These are phyloP conservation scores for Ganoderma boninense DNA, from an alignment of 1,284 basidiomycete species.

Conservation along the genomic window DNA sequence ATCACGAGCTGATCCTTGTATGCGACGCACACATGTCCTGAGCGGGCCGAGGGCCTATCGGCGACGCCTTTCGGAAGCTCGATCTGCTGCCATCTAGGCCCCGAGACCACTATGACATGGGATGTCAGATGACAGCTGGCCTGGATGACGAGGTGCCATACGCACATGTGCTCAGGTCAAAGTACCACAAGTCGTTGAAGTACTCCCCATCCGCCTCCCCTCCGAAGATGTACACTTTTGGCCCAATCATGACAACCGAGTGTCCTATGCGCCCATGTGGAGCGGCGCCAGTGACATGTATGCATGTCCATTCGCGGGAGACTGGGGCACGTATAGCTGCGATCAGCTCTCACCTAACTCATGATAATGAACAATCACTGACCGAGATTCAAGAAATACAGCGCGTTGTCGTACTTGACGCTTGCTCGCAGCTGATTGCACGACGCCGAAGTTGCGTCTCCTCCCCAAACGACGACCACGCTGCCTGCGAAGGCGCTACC, in stretches of 20 bases:
- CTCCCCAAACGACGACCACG: slow-evolving; percentile 96
- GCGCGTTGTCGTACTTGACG: slow-evolving; percentile 78
- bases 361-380: slow-evolving; percentile 36
- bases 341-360: background rate
- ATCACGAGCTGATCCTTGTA: slow-evolving; percentile 85
- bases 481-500: slow-evolving; percentile 92
- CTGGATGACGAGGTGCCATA: slow-evolving; percentile 26
- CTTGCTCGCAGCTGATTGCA: slow-evolving; percentile 48
- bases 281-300: slow-evolving; percentile 73
- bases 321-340: slow-evolving; percentile 48
- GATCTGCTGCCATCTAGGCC: slow-evolving; percentile 30
- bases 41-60: slow-evolving; percentile 19
- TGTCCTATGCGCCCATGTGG: slow-evolving; percentile 95
- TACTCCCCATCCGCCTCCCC: slow-evolving; percentile 93
- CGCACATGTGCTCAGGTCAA: slow-evolving; percentile 91
- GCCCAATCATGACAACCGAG: slow-evolving; percentile 90
- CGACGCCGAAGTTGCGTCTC: slow-evolving; percentile 74
- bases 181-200: slow-evolving; percentile 93
- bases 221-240: slow-evolving; percentile 92
- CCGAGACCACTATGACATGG: slow-evolving; percentile 25
- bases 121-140: background rate
- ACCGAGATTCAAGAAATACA: slow-evolving; percentile 96
- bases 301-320: slow-evolving; percentile 91
- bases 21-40: slow-evolving; percentile 63
- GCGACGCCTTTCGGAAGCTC: slow-evolving; percentile 21